Percentiles rank a stretch among this genome's conserved stretches.
Conservation (phyloP, 345 rosid genomes). For the Cardamine occulta region DNA sequence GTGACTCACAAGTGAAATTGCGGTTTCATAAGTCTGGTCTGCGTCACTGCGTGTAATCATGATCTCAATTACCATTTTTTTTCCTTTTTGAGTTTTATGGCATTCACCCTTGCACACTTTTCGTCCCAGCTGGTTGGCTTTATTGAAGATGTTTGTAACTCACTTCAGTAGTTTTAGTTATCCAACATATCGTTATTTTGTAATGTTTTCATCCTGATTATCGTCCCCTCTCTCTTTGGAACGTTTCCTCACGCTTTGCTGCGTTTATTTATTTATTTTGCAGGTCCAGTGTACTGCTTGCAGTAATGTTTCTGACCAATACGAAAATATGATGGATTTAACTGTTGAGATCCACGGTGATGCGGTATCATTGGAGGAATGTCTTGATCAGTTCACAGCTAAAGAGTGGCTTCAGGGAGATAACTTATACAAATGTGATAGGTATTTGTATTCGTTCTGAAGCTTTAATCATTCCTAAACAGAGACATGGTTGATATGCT, state of each 20-base stretch:
- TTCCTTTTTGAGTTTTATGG: not conserved
- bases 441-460: constrained; percentile 50
- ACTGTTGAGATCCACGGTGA: constrained; percentile 96
- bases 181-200: not conserved
- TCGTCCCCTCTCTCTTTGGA: not conserved
- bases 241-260: not conserved
- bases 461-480: constrained; percentile 20
- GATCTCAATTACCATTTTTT: not conserved
- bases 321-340: constrained; percentile 98
- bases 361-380: constrained; percentile 88
- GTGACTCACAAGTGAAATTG: not conserved
- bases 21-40: not conserved
- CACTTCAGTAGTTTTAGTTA: not conserved
- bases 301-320: constrained; percentile 74
- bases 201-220: not conserved
- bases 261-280: not conserved
- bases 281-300: constrained; percentile 88
- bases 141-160: constrained; percentile 12
- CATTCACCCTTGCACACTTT: not conserved
- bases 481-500: constrained; percentile 3
- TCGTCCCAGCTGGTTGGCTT: not conserved
- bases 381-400: constrained; percentile 88
- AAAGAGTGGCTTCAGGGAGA: constrained; percentile 94
- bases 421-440: constrained; percentile 92
- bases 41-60: not conserved